These are phyloP conservation scores for Medicago lupulina DNA, from an alignment of 306 rosid species.

Conservation along the genomic window DNA sequence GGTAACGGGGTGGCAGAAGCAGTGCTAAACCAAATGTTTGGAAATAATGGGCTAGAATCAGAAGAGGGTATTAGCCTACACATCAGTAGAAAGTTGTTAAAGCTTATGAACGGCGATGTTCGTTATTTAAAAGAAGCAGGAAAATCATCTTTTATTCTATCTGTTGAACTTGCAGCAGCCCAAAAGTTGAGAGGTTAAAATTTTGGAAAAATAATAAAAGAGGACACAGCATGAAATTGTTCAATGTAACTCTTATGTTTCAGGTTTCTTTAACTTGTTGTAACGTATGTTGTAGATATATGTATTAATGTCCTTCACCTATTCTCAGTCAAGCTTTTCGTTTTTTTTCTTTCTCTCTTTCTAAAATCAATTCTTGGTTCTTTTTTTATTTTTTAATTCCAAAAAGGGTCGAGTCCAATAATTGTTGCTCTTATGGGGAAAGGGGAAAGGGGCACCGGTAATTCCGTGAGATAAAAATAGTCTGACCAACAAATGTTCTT, in stretches of 20 bases:
- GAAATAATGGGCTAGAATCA: slow-evolving; percentile 55
- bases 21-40: slow-evolving; percentile 85
- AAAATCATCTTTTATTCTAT: slow-evolving; percentile 72
- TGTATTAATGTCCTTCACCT: slow-evolving; percentile 36
- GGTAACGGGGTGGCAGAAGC: slow-evolving; percentile 83
- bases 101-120: slow-evolving; percentile 91
- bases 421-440: too few species aligned
- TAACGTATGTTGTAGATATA: slow-evolving; percentile 51
- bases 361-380: neutral
- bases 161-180: slow-evolving; percentile 80
- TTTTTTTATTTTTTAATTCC: too few species aligned
- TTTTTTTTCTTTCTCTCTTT: neutral
- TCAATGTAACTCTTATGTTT: slow-evolving; percentile 45
- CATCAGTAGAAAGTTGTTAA: slow-evolving; percentile 80
- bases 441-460: too few species aligned
- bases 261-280: slow-evolving; percentile 36
- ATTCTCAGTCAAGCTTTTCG: slow-evolving; percentile 3
- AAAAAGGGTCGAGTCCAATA: too few species aligned
- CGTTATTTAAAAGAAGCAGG: slow-evolving; percentile 81
- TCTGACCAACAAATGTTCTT: too few species aligned
- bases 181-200: slow-evolving; percentile 42
- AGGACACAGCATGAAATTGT: slow-evolving; percentile 22
- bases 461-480: too few species aligned
- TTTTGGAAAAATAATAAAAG: slow-evolving; percentile 41
- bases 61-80: slow-evolving; percentile 86